Conservation (phyloP, 306 rosid genomes). For the Mucuna pruriens region DNA sequence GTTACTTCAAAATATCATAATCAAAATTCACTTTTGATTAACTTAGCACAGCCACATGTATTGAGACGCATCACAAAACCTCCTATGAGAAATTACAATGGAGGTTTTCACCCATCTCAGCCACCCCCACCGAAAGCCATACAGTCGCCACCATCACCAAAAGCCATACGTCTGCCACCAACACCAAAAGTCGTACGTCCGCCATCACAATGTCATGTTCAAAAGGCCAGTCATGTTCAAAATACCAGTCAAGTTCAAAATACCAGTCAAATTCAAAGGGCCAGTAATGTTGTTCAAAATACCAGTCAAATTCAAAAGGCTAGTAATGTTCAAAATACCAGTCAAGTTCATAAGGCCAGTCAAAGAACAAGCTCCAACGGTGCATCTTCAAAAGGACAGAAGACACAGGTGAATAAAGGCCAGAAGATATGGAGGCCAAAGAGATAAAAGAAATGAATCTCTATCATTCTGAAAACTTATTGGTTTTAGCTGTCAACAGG, state of each 20-base stretch:
- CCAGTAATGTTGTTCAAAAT: too few relatives aligned
- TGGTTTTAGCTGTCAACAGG: conserved; percentile 27
- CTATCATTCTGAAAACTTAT: background rate
- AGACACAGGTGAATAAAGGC: conserved; percentile 38
- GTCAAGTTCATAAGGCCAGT: conserved; percentile 23
- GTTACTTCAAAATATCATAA: conserved; percentile 46
- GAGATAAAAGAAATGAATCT: background rate
- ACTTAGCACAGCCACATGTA: conserved; percentile 53
- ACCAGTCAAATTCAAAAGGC: conserved; percentile 27
- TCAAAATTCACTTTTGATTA: conserved; percentile 46
- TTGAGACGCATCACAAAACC: conserved; percentile 25
- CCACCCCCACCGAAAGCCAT: conserved; percentile 34
- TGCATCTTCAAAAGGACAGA: conserved; percentile 31
- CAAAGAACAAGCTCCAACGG: conserved; percentile 34
- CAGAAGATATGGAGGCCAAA: conserved; percentile 66
- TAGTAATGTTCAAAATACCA: conserved; percentile 22
- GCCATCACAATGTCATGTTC: conserved; percentile 27
- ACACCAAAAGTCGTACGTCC: background rate
- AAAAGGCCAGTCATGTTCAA: conserved; percentile 27
- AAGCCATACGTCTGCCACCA: conserved; percentile 32
- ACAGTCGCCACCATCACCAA: conserved; percentile 39
- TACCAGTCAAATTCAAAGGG: conserved; percentile 20
- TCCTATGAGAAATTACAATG: conserved; percentile 27
- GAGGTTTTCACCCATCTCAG: conserved; percentile 40
- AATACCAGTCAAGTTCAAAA: conserved; percentile 30